Evolutionary conservation across 805 yeast genomes (phyloP), one percentile per base, ranked within the genome.

Genomic region (Maudiozyma turicensis): DNA sequence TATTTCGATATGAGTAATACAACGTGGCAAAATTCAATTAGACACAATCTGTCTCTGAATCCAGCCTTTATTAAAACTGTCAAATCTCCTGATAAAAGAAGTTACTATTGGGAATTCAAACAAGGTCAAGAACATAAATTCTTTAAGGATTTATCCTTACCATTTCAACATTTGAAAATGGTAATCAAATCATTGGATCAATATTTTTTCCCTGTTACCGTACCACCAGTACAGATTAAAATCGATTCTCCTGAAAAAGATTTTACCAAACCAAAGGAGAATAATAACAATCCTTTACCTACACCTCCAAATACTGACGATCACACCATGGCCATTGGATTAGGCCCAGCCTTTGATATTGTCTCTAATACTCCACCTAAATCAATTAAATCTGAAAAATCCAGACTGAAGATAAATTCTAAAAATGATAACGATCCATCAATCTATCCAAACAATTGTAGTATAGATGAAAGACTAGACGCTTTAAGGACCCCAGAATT

Each of bases 1-100:
- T 90, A 82, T 64, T 91, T 90, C 67, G 79, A 81, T 53, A 78
- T 77, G 53, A 83, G 85, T 50, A 93, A 87, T 56, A 83, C 85
- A 10, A 96, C 96, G 15, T 91, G 98, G 98, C 96, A 90, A 67
- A 91, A 91, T 67, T 89, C 96, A 33, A 90, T 91, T 53, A 81
- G 99, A 52, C 99, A 91, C 67, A 91, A 91, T 56, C 72, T 91
- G 38, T 87, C 96, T n/a, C 74, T 91, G 57, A 91, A 90, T 66
- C 87, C 88, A 61, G 95, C 97, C 0, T 91, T 91, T 63, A 73
- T 83, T 47, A 91, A 91, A 68, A 58, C 90, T 30, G 95, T 85
- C 55, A 84, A 89, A 65, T 88, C 96, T 8, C 82, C 85, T 56
- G 90, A 83, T 69, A 86, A 88, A 6, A 84, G 84, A 62, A 74